Base-by-base conservation (phyloP, 495 filamentous ascomycete genomes). In the Daldinia caldariorum region DNA sequence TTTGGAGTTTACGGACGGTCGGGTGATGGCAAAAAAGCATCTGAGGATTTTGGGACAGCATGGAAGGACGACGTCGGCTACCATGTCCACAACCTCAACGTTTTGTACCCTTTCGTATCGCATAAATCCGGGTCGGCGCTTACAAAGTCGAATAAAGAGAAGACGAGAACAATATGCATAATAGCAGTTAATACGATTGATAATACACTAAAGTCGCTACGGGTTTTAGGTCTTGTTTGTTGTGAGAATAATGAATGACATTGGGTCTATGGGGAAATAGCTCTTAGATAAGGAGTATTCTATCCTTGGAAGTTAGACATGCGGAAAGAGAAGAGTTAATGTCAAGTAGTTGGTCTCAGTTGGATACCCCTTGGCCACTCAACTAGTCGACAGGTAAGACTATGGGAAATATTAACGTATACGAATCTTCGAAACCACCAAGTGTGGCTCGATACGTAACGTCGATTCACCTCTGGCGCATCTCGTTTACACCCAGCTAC, bases 11-110 rank as follows among this genome's bases (percentile, higher is more conserved):
- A 14, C 31, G 65, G 51, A 61, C 61, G 65, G 65, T 50, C 29
- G 64, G 64, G 64, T 65, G 70, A 68, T 58, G 69, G 57, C 18
- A 37, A 67, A 58, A 56, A 12, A 37, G 61, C 70, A 72, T 72
- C 56, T 49, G 56, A 68, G 70, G 61, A 72, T 68, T 20, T 63
- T 60, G 18, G 64, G 50, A 68, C 47, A 58, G 49, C 68, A 71
- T 66, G 64, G 59, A 58, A 50, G 53, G 47, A 67, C 57, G 45
- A 54, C 61, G 56, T 20, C 14, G 1, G 26, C 26, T 26, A 3
- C 58, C 69, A 60, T 64, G 64, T 64, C 51, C 51, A 51, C 63
- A n/a, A 6, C 43, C 69, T 67, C 58, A 71, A 59, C 26, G 51
- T 26, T 26, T 61, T 53, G 54, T 60, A 49, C 68, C 60, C 56